Conservation (phyloP, 345 rosid genomes). For the Firmiana major region DNA sequence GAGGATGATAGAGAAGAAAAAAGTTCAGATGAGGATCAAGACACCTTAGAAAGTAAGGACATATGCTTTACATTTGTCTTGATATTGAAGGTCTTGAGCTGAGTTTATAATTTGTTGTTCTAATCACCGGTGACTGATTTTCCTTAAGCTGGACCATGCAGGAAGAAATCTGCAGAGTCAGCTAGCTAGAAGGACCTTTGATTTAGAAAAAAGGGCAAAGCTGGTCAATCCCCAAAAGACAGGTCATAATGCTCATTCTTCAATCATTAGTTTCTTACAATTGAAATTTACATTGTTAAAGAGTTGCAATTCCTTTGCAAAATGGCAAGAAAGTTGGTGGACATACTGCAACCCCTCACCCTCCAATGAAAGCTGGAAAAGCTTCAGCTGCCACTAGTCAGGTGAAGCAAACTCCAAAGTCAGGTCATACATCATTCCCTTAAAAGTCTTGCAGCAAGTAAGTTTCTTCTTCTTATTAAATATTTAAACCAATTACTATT, state of each 20-base stretch:
- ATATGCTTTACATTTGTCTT: background rate
- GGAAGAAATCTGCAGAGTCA: constrained; percentile 67
- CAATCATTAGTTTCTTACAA: background rate
- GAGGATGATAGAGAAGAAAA: constrained; percentile 30
- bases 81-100: background rate
- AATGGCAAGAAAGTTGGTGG: constrained; percentile 49
- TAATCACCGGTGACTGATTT: background rate
- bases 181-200: constrained; percentile 36
- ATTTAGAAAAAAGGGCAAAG: constrained; percentile 61
- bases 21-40: constrained; percentile 29
- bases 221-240: constrained; percentile 62
- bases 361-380: constrained; percentile 53
- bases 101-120: background rate
- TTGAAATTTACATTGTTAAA: background rate
- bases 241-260: constrained; percentile 34
- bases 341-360: constrained; percentile 73
- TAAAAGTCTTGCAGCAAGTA: constrained; percentile 73
- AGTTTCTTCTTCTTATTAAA: background rate
- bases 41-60: constrained; percentile 45
- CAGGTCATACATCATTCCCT: constrained; percentile 32
- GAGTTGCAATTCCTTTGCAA: constrained; percentile 28
- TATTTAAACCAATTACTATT: background rate
- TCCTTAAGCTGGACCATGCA: constrained; percentile 30
- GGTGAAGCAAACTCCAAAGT: constrained; percentile 43
- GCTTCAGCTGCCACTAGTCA: constrained; percentile 35